Evolutionary conservation across 441 rosid species (phyloP).

Genomic region (Metrosideros polymorpha): DNA sequence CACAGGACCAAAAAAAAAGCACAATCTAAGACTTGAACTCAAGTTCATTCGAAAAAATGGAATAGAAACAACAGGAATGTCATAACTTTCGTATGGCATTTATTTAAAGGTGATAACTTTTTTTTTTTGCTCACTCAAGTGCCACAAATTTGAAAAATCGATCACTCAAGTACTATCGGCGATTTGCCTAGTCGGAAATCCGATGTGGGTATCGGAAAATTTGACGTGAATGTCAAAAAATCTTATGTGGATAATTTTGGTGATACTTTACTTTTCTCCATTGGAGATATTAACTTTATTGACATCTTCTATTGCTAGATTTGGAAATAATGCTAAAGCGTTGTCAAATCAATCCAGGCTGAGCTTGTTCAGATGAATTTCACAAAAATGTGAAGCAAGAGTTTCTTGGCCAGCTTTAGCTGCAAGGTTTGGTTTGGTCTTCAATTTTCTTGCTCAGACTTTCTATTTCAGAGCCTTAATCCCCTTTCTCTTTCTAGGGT

Average conservation of each 20-base stretch:
- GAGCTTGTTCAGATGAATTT: background rate
- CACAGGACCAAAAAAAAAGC: too few relatives aligned
- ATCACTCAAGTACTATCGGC: too few relatives aligned
- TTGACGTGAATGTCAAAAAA: too few relatives aligned
- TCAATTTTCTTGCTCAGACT: background rate
- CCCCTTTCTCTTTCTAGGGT: background rate
- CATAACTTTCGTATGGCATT: too few relatives aligned
- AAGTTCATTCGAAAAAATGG: too few relatives aligned
- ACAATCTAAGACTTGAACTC: too few relatives aligned
- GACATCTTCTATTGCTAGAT: background rate
- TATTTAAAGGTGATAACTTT: too few relatives aligned
- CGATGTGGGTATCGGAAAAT: too few relatives aligned
- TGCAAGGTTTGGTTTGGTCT: background rate
- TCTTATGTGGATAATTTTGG: background rate
- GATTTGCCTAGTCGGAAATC: too few relatives aligned
- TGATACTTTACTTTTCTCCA: background rate
- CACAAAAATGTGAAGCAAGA: background rate
- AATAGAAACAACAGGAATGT: too few relatives aligned
- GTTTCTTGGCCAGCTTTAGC: background rate
- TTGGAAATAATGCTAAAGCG: background rate
- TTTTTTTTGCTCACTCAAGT: too few relatives aligned
- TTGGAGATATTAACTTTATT: background rate
- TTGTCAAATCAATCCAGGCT: background rate
- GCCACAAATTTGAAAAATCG: too few relatives aligned
- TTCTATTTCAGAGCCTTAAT: background rate